Evolutionary conservation across 164 flowering plant species (phyloP).

Genomic region (Liquidambar formosana): DNA sequence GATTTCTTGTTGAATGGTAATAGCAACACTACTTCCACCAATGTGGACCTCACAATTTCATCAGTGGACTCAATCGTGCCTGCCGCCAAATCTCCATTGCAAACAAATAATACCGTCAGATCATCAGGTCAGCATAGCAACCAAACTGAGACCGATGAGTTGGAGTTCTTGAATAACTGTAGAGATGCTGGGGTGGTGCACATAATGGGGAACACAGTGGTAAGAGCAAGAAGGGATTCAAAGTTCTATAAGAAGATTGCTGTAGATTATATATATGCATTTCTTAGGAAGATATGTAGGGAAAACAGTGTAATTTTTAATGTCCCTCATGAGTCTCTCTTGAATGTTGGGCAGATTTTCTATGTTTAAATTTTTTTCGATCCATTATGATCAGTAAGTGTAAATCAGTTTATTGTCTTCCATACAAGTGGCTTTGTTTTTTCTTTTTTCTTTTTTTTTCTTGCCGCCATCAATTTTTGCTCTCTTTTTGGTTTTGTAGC

Average conservation of each 20-base stretch:
- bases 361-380: conserved; percentile 48
- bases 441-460: no score
- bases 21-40: conserved; percentile 33
- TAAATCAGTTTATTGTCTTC: no score
- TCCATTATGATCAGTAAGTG: no score
- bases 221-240: conserved; percentile 76
- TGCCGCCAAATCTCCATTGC: conserved; percentile 34
- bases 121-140: conserved; percentile 51
- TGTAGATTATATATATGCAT: conserved; percentile 84
- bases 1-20: conserved; percentile 38
- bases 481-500: no score
- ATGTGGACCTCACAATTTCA: conserved; percentile 45
- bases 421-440: no score
- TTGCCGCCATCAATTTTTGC: no score
- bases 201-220: conserved; percentile 83
- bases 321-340: conserved; percentile 83
- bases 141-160: conserved; percentile 63
- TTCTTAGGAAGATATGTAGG: conserved; percentile 90
- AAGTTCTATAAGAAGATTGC: conserved; percentile 69
- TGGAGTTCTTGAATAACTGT: conserved; percentile 71
- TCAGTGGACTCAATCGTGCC: conserved; percentile 71
- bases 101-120: conserved; percentile 20
- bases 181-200: conserved; percentile 96
- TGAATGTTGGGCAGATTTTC: conserved; percentile 85
- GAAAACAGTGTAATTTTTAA: conserved; percentile 51